phyloP scores from a whole-genome alignment of 805 yeast species.

The Barnettozyma siamensis region DNA sequence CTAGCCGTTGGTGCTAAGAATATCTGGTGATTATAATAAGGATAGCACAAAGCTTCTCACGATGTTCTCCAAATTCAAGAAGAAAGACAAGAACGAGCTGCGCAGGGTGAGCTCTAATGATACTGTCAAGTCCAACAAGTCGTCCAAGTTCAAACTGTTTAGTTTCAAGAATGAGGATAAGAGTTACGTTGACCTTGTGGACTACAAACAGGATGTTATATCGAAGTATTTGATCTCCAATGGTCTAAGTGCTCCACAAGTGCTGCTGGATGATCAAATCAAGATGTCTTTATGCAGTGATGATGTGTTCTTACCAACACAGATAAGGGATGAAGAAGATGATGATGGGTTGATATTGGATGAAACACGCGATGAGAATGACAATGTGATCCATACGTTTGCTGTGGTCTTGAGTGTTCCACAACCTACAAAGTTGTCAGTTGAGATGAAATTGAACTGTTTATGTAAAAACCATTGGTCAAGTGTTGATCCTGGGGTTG shows the following conservation, averaged over 20 bases:
- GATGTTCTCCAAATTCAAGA: conserved; percentile 6
- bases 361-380: conserved; percentile 1
- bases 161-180: conserved; percentile 1
- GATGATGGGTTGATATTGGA: conserved; percentile 5
- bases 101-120: conserved; percentile 7
- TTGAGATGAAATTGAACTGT: conserved; percentile 7
- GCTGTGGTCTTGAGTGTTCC: conserved; percentile 6
- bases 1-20: too few species aligned
- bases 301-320: conserved; percentile 7
- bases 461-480: conserved; percentile 7
- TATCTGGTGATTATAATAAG: too few species aligned
- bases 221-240: conserved; percentile 1
- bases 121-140: conserved; percentile 2
- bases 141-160: conserved; percentile 1
- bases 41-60: too few species aligned
- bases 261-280: conserved; percentile 1
- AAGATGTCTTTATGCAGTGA: conserved; percentile 5
- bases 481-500: not conserved
- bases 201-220: not conserved
- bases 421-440: conserved; percentile 7
- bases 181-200: not conserved
- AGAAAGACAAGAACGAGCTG: conserved; percentile 5
- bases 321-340: conserved; percentile 8
- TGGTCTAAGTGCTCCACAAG: conserved; percentile 1
- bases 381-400: conserved; percentile 5